Percentiles rank a stretch among this genome's conserved stretches.
These are phyloP conservation scores for Phlyctochytrium planicorne DNA, from an alignment of 192 early-diverging fungal genomes.

Conservation along the genomic window DNA sequence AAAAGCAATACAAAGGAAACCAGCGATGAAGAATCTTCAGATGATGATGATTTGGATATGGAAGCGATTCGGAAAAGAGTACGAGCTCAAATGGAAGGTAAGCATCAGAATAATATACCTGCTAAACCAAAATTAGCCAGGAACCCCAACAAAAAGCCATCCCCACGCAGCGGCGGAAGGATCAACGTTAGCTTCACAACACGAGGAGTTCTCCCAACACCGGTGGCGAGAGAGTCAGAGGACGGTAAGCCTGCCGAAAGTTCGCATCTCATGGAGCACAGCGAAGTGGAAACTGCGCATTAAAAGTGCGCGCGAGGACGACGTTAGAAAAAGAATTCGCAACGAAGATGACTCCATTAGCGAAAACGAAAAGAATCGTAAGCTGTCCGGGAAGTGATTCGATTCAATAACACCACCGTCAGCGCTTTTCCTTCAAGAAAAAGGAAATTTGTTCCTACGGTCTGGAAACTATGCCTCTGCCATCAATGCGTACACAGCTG, in stretches of 20 bases:
- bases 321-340: neutral
- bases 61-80: constrained; percentile 43
- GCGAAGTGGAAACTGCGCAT: neutral
- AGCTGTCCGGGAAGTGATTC: neutral
- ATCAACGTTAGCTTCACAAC: constrained; percentile 44
- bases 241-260: constrained; percentile 44
- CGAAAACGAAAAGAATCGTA: constrained; percentile 30
- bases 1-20: no score
- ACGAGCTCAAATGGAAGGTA: constrained; percentile 35
- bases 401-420: neutral
- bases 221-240: constrained; percentile 54
- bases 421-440: constrained; percentile 57
- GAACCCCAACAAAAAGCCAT: constrained; percentile 13
- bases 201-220: constrained; percentile 41
- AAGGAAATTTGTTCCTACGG: constrained; percentile 70
- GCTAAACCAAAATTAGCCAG: constrained; percentile 15
- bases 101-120: constrained; percentile 8
- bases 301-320: neutral
- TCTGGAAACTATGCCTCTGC: constrained; percentile 59
- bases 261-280: constrained; percentile 3
- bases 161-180: constrained; percentile 15
- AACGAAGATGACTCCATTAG: neutral
- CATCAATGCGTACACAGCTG: constrained; percentile 70
- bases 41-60: constrained; percentile 50
- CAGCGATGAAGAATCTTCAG: no score